These are phyloP conservation scores for Alternaria hordeiaustralica DNA, from an alignment of 2,329 filamentous ascomycete genomes.

Conservation along the genomic window DNA sequence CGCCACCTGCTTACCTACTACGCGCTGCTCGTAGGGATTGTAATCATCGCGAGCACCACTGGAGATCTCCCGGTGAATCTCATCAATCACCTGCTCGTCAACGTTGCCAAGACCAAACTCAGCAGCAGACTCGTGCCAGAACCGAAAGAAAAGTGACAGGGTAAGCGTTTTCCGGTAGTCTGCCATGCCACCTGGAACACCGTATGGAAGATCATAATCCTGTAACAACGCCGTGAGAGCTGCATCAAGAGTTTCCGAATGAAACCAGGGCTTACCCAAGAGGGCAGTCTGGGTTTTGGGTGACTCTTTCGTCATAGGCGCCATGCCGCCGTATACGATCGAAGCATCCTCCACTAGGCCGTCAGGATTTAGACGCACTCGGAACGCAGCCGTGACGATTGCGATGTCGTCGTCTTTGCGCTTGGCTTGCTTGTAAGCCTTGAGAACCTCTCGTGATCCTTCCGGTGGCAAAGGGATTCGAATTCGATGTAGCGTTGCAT, in stretches of 20 bases:
- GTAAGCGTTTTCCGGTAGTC: slow-evolving; percentile 90
- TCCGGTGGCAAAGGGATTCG: slow-evolving; percentile 73
- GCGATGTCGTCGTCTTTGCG: slow-evolving; percentile 97
- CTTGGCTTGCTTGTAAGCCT: slow-evolving; percentile 94
- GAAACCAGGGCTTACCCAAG: slow-evolving; percentile 76
- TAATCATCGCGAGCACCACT: slow-evolving; percentile 77
- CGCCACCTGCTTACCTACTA: slow-evolving; percentile 82
- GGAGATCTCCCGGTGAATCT: slow-evolving; percentile 84
- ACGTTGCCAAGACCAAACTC: slow-evolving; percentile 62
- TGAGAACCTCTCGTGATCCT: slow-evolving; percentile 76
- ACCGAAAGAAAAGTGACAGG: slow-evolving; percentile 94
- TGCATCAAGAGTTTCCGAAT: slow-evolving; percentile 82
- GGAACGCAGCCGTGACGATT: slow-evolving; percentile 87
- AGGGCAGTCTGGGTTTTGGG: slow-evolving; percentile 75
- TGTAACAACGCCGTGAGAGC: slow-evolving; percentile 80
- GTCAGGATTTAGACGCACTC: slow-evolving; percentile 71
- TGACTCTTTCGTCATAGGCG: slow-evolving; percentile 82
- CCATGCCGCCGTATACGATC: slow-evolving; percentile 93
- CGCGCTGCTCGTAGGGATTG: slow-evolving; percentile 78
- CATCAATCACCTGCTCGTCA: slow-evolving; percentile 75
- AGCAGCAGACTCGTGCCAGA: slow-evolving; percentile 85
- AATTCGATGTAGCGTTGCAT: slow-evolving; percentile 83
- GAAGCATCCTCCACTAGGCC: slow-evolving; percentile 75
- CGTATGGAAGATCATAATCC: slow-evolving; percentile 85
- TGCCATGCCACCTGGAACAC: slow-evolving; percentile 95